Evolutionary conservation across 2,329 filamentous ascomycete genomes (phyloP).

Genomic region (Penicillium sp.): DNA sequence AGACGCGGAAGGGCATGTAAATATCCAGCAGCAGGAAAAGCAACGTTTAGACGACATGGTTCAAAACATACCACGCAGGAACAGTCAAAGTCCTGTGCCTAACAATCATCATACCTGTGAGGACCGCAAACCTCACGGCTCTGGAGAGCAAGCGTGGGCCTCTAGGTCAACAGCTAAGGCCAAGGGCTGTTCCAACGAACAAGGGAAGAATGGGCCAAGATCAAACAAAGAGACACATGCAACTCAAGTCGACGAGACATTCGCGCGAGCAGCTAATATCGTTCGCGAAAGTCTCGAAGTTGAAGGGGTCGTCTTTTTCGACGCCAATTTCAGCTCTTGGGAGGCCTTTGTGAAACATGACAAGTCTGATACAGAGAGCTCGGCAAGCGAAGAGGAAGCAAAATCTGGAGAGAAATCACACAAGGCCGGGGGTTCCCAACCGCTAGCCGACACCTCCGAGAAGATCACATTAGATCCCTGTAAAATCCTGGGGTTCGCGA

Average conservation of each 20-base stretch:
- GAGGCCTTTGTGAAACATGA: slow-evolving; percentile 17
- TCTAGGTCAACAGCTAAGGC: not conserved
- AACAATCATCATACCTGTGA: not conserved
- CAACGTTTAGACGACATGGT: slow-evolving; percentile 12
- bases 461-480: not conserved
- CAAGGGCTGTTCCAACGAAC: not conserved
- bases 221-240: slow-evolving; percentile 14
- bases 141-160: not conserved
- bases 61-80: not conserved
- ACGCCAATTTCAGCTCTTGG: slow-evolving; percentile 19
- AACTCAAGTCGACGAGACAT: slow-evolving; percentile 26
- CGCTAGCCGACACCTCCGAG: not conserved
- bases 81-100: not conserved
- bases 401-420: too few species aligned
- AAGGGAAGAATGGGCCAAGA: slow-evolving; percentile 8
- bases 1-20: slow-evolving; percentile 16
- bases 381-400: not conserved
- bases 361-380: not conserved
- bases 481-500: not conserved
- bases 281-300: slow-evolving; percentile 41
- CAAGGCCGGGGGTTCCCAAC: too few species aligned
- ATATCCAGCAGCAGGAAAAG: slow-evolving; percentile 20
- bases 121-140: too few species aligned
- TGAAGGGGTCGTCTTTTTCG: slow-evolving; percentile 35
- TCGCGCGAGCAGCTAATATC: slow-evolving; percentile 44